Base-by-base conservation (phyloP, 1,284 basidiomycete species). In the Earliella scabrosa region DNA sequence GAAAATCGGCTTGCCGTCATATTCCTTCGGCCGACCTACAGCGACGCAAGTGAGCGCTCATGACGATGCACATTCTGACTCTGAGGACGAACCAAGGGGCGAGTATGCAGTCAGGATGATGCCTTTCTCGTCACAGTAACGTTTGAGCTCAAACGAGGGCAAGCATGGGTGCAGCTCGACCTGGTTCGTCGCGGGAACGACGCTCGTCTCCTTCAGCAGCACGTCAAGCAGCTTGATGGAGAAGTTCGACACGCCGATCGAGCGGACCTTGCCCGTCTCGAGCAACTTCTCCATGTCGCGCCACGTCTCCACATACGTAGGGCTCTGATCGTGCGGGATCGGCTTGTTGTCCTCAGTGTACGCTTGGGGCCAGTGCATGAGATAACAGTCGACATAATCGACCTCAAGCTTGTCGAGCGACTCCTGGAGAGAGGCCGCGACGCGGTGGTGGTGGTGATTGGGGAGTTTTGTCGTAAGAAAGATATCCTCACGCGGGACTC, bases 241-340 rank as follows among this genome's bases (percentile, higher is more conserved):
- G 69, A 88, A 88, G 73, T 90, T 90, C 45, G 83, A 87, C 24
- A 90, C 79, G 21, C 87, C 87, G 59, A 90, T 87, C 26, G 80
- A 71, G 64, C 80, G 82, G 51, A 82, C 79, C 71, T 85, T 69
- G 67, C 85, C 69, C 20, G 75, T 80, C 60, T 82, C 80, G 16
- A 82, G 68, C 1, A 86, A 63, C 55, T 75, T 77, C 70, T 87
- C 85, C 82, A 87, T 84, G 50, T 79, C 76, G 45, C 70, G 72
- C 85, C 85, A 88, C 0, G 85, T 86, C 52, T 86, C 76, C 56
- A 73, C 60, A 47, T 68, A 63, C 13, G 80, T 81, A 5, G 81
- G 82, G 60, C 74, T 72, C 45, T 82, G 79, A 9, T 80, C 74
- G 18, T 46, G 36, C 27, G 59, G 54, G 23, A 63, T 51, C 13